Percentiles rank a stretch among this genome's conserved stretches.
Conservation (phyloP, 352 stramenopile genomes). For the Phytophthora pseudosyringae region DNA sequence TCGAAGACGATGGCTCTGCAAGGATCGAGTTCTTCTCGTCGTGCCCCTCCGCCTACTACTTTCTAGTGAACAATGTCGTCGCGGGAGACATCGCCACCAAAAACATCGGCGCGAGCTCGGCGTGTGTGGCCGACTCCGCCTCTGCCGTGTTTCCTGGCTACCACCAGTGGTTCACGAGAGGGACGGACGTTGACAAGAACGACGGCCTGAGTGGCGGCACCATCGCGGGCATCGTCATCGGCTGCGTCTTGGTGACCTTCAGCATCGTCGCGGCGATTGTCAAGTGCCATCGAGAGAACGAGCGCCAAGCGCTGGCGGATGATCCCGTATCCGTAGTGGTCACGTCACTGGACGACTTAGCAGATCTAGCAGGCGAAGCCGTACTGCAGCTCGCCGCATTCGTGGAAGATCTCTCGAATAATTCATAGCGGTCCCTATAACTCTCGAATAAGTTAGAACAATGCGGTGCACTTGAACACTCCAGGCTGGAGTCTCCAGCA, state of each 20-base stretch:
- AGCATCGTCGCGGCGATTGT: neutral
- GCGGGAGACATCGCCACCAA: neutral
- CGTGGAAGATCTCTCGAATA: too few species aligned
- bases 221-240: neutral
- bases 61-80: neutral
- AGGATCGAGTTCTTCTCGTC: slow-evolving; percentile 3
- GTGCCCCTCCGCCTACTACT: neutral
- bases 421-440: too few species aligned
- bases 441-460: too few species aligned
- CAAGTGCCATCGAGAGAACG: neutral
- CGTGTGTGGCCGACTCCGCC: neutral
- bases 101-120: neutral
- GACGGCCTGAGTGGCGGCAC: neutral
- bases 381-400: too few species aligned
- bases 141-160: neutral
- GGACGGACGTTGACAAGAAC: neutral
- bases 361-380: too few species aligned
- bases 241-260: neutral
- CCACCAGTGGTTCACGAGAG: neutral
- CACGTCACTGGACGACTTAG: neutral
- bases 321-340: neutral
- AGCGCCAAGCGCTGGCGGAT: neutral
- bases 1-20: slow-evolving; percentile 5
- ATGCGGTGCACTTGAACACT: too few species aligned
- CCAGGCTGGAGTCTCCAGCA: too few species aligned